Base-by-base conservation (phyloP, 306 rosid genomes). In the Pterocarpus santalinus region DNA sequence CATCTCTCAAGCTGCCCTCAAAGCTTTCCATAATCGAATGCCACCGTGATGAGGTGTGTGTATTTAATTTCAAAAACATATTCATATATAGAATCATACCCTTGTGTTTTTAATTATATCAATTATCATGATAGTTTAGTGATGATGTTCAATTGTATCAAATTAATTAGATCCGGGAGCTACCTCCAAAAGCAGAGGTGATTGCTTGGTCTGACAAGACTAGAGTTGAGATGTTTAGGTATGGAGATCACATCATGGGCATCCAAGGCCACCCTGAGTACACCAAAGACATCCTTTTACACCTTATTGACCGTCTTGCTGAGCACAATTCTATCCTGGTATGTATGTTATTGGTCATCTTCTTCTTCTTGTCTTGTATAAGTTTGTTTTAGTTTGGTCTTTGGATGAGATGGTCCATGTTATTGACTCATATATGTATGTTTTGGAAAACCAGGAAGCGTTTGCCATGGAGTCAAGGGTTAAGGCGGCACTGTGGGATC, bases 231-330 rank as follows among this genome's bases (percentile, higher is more conserved):
- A 89, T 93, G 88, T 95, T 93, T 58, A 87, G 38, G 79, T 85
- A 82, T 58, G 97, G 92, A 28, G 92, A 95, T 16, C 90, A 93
- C 86, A 88, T 95, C 0, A 76, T 95, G 91, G 95, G 99, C 32
- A 95, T 93, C 78, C 99, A 95, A 74, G 99, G 99, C 10, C 99
- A 95, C 83, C 99, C 99, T n/a, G 99, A 95, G 76, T 95, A 90
- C 86, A 86, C 85, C 72, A 55, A 76, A 62, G 99, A 95, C 83
- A 91, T 95, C 52, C 91, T 95, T 38, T 72, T 86, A 0, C 88
- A 92, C 76, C 94, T 92, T 10, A 85, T 91, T 64, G 94, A 95
- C 47, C 98, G 95, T 14, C 89, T 95, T 5, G 81, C 83, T 14
- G 84, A 85, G 2, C 89, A 82, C 11, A 66, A 85, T 61, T 69